Conservation (phyloP, 2,329 filamentous ascomycete genomes). For the Neonectria hederae region DNA sequence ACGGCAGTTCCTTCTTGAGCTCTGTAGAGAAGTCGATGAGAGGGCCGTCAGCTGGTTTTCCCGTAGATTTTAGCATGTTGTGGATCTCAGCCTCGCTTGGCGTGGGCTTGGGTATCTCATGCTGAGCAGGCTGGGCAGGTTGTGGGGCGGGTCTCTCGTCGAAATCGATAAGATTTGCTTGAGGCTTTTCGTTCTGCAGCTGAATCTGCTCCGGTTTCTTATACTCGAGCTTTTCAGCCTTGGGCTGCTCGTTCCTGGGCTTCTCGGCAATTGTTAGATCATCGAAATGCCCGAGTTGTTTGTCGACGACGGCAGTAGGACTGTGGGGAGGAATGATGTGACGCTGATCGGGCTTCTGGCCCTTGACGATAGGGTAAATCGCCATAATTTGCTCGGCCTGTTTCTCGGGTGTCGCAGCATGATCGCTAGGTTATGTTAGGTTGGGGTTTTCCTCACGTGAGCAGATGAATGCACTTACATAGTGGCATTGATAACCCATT, state of each 20-base stretch:
- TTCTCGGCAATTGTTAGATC: neutral
- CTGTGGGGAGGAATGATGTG: constrained; percentile 63
- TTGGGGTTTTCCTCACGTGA: no score
- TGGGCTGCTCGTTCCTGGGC: neutral
- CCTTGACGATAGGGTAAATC: constrained; percentile 85
- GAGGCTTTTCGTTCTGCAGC: constrained; percentile 30
- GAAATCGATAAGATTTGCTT: constrained; percentile 65
- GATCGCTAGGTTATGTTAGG: constrained; percentile 43
- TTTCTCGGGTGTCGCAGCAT: constrained; percentile 67
- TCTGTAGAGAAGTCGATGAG: constrained; percentile 67
- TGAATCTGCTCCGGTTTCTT: constrained; percentile 24
- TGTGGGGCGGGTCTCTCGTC: constrained; percentile 48
- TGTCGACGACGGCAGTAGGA: constrained; percentile 25
- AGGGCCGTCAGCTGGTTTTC: constrained; percentile 58
- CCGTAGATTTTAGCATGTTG: constrained; percentile 57
- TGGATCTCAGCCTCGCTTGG: constrained; percentile 53
- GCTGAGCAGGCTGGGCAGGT: neutral
- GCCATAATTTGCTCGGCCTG: constrained; percentile 84
- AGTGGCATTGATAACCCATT: constrained; percentile 92
- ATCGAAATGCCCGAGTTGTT: constrained; percentile 17
- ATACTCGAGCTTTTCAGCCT: constrained; percentile 15
- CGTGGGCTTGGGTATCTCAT: constrained; percentile 2
- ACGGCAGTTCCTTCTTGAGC: constrained; percentile 60
- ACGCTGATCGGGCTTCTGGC: constrained; percentile 69
- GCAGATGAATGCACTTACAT: constrained; percentile 66